Evolutionary conservation across 257 asterid genomes (phyloP).

Genomic region (Solanum bulbocastanum): DNA sequence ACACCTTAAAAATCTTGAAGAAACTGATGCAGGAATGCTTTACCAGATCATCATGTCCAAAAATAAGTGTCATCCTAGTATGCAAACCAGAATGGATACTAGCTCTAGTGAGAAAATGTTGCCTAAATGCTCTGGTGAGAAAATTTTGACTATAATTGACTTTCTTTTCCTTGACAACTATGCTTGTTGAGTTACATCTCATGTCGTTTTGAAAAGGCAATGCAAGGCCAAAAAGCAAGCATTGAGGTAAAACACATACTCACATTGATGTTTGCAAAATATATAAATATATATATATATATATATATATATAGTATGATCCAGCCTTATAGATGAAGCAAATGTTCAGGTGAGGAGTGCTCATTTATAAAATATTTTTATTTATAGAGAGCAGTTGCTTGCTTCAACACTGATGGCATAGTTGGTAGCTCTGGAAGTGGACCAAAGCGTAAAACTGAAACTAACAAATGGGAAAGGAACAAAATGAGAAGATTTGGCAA

Average conservation of each 20-base stretch:
- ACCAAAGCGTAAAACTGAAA: constrained; percentile 4
- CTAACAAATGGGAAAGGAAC: neutral
- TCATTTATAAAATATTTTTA: neutral
- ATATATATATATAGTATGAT: neutral
- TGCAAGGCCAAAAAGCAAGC: neutral
- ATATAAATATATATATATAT: too few species aligned
- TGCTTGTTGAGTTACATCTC: neutral
- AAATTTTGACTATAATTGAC: neutral
- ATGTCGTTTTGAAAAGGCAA: neutral
- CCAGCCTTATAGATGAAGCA: neutral
- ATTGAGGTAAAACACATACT: neutral
- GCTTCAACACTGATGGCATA: neutral
- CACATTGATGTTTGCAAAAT: neutral
- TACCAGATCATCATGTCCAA: constrained; percentile 13
- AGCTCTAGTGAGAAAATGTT: neutral
- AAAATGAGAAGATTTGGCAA: neutral
- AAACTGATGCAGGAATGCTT: constrained; percentile 14
- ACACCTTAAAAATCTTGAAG: constrained; percentile 1
- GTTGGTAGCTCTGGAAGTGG: neutral
- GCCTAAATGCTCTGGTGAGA: neutral
- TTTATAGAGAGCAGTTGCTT: neutral
- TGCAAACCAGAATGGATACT: neutral
- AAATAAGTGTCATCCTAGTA: neutral
- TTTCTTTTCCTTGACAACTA: neutral
- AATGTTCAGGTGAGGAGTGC: neutral